Base-by-base conservation (phyloP, 768 basidiomycete genomes). In the Dentipellis sp. region DNA sequence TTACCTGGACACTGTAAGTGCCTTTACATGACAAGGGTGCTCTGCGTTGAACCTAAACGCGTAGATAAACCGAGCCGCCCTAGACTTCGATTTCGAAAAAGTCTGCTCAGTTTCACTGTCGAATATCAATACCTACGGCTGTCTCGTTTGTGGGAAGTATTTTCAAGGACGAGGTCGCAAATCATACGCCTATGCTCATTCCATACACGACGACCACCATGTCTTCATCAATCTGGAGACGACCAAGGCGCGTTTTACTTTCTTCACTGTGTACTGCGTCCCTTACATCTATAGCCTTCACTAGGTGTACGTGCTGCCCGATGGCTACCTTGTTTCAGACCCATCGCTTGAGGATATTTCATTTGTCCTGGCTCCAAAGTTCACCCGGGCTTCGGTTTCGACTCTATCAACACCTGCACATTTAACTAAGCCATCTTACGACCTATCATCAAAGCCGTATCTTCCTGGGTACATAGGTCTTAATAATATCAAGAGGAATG, bases 41-140 rank as follows among this genome's bases (percentile, higher is more conserved):
- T 12, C 21, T 42, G 40, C 23, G 47, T 52, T 46, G 52, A 34
- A 51, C 38, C 53, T 58, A 36, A 10, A 16, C 16, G 52, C 34
- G 56, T 66, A 97, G 94, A 90, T 98, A 61, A 93, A 97, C 69
- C 81, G 97, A 59, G 82, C 80, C 49, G 77, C 83, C 47, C 82
- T 99, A 56, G 97, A 99, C 71, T 99, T 99, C 72, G 97, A 99
- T 73, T 99, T 99, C 64, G 97, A 99, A 74, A 94, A 95, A 77
- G 82, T 98, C 23, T 99, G 97, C 77, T 97, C 95, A 9, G 91
- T 98, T 52, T 97, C 92, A 37, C 78, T 92, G 54, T 89, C 91
- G 42, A 95, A 98, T 71, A 94, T 97, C 78, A 97, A 99, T 71
- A 89, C 88, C 60, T 99, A 99, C 66, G 93, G 91, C 36, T 99